A percentile compares a stretch with the other conserved stretches of the same genome.
phyloP scores from a whole-genome alignment of 352 stramenopile genomes.

The Globisporangium echinulatum region DNA sequence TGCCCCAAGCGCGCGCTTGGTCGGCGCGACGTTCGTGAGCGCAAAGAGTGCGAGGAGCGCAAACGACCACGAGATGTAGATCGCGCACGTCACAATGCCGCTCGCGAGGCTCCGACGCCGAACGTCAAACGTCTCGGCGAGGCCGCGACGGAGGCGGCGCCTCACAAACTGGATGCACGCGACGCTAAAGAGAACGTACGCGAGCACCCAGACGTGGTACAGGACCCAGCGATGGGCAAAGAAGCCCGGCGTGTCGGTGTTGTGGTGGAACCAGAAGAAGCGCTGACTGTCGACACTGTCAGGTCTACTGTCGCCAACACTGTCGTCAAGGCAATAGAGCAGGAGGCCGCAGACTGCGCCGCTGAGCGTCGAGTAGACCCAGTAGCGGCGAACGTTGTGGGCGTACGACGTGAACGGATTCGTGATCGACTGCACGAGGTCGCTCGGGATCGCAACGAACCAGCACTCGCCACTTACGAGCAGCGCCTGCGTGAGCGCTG shows the following conservation, averaged over 20 bases:
- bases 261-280: slow-evolving; percentile 84
- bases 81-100: slow-evolving; percentile 70
- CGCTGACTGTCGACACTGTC: slow-evolving; percentile 19
- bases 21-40: slow-evolving; percentile 36
- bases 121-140: slow-evolving; percentile 85
- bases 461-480: slow-evolving; percentile 84
- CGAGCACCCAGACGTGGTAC: slow-evolving; percentile 76
- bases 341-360: slow-evolving; percentile 59
- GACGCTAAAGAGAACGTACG: slow-evolving; percentile 70
- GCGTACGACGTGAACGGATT: slow-evolving; percentile 87
- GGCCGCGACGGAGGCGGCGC: slow-evolving; percentile 55
- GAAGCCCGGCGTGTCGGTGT: slow-evolving; percentile 66
- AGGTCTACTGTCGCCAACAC: slow-evolving; percentile 14
- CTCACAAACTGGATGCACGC: slow-evolving; percentile 74
- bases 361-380: slow-evolving; percentile 76
- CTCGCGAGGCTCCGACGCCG: slow-evolving; percentile 69
- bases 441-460: slow-evolving; percentile 87
- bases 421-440: slow-evolving; percentile 86
- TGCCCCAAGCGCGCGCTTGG: slow-evolving; percentile 32
- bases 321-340: slow-evolving; percentile 53
- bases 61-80: slow-evolving; percentile 84
- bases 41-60: slow-evolving; percentile 65
- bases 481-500: slow-evolving; percentile 64
- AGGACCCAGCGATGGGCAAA: slow-evolving; percentile 81
- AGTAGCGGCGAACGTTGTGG: slow-evolving; percentile 79